A percentile compares a stretch with the other conserved stretches of the same genome.
These are phyloP conservation scores for Entomortierella lignicola DNA, from an alignment of 192 early-diverging fungal genomes.

Conservation along the genomic window DNA sequence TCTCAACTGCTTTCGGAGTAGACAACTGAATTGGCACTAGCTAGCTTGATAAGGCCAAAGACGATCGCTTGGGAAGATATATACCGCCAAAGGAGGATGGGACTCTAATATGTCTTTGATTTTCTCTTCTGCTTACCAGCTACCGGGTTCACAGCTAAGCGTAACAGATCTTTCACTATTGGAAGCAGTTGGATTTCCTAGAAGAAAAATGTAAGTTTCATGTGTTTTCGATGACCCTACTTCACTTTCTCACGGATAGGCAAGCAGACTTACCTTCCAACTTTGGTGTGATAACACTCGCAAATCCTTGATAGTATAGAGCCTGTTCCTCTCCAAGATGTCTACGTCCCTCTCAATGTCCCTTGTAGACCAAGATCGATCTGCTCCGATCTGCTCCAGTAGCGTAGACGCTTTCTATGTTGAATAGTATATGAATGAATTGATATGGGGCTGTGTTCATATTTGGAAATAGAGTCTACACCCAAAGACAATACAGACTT, in stretches of 20 bases:
- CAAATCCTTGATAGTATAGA: constrained; percentile 61
- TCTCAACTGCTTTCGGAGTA: too few relatives aligned
- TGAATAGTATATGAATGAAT: background rate
- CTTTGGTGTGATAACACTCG: constrained; percentile 61
- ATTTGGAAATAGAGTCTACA: background rate
- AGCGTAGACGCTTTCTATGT: constrained; percentile 63
- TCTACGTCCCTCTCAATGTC: constrained; percentile 61
- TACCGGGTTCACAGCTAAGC: constrained; percentile 53
- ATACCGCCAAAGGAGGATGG: too few relatives aligned
- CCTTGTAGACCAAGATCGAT: constrained; percentile 58
- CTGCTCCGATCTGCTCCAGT: constrained; percentile 61
- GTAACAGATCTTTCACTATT: constrained; percentile 62
- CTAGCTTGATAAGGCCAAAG: too few relatives aligned
- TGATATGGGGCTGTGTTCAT: too few relatives aligned
- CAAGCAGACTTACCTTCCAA: constrained; percentile 70
- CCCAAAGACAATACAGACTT: background rate
- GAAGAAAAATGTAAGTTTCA: background rate
- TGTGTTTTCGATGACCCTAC: too few relatives aligned
- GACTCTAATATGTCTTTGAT: background rate
- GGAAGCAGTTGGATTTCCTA: constrained; percentile 60
- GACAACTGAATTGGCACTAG: too few relatives aligned
- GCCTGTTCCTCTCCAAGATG: constrained; percentile 56
- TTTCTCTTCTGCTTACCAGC: constrained; percentile 30
- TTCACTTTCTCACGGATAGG: too few relatives aligned
- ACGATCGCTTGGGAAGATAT: too few relatives aligned